phyloP scores from a whole-genome alignment of 1,139 yeast species.

The Kazachstania sp. region DNA sequence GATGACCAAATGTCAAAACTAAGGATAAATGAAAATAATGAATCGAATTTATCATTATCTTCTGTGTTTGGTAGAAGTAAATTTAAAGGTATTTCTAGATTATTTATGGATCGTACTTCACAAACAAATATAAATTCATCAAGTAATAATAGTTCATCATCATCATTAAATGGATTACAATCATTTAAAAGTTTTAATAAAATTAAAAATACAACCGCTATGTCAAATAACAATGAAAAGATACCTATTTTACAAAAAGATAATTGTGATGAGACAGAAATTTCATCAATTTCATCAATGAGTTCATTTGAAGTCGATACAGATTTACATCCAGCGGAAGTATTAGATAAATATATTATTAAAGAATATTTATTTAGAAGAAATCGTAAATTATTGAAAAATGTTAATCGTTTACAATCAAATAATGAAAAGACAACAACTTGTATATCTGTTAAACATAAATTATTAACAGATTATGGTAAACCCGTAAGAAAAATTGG shows the following conservation, averaged over 20 bases:
- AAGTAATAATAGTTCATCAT: slow-evolving; percentile 2
- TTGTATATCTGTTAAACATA: slow-evolving; percentile 2
- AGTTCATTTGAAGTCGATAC: background rate
- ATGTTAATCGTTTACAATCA: background rate
- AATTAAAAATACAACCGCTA: background rate
- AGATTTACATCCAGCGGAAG: slow-evolving; percentile 3
- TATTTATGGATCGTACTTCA: slow-evolving; percentile 6
- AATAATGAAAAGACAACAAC: background rate
- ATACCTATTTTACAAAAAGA: background rate
- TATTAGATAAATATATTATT: background rate
- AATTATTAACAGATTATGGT: slow-evolving; percentile 43
- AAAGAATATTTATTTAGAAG: background rate
- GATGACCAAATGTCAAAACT: background rate
- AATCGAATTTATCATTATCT: slow-evolving; percentile 11
- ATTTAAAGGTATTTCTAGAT: slow-evolving; percentile 10
- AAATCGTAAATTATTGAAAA: background rate
- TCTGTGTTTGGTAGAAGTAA: slow-evolving; percentile 13
- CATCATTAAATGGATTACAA: background rate
- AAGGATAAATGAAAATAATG: background rate
- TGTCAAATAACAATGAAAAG: background rate
- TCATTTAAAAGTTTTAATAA: background rate
- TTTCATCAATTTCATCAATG: background rate
- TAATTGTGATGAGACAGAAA: background rate
- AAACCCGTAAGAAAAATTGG: slow-evolving; percentile 53
- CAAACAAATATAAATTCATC: background rate